Conservation (phyloP, 139 green algal species). For the Spirogloea muscicola region DNA sequence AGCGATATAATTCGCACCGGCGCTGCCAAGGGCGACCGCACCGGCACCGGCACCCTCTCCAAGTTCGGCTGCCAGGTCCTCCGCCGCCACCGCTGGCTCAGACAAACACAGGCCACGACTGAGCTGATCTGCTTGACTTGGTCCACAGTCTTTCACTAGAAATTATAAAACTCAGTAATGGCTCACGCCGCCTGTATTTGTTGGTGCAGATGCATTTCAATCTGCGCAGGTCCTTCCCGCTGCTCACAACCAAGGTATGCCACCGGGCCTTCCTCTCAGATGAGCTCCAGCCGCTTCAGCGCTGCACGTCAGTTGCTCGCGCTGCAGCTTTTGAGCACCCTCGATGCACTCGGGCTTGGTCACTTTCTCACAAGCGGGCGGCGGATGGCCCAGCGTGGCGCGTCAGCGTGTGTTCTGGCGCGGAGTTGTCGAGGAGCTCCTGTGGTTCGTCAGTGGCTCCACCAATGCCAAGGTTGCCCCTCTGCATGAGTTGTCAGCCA, state of each 20-base stretch:
- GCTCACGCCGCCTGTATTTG: too few species aligned
- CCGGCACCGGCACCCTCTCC: constrained; percentile 89
- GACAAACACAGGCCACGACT: too few species aligned
- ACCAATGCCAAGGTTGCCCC: constrained; percentile 72
- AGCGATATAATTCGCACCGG: constrained; percentile 77
- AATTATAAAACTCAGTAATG: too few species aligned
- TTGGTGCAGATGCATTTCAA: constrained; percentile 80
- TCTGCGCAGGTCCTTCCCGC: constrained; percentile 89
- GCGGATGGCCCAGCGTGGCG: background rate
- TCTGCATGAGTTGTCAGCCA: background rate
- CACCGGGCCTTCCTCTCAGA: background rate
- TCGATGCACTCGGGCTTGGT: background rate
- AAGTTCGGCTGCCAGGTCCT: constrained; percentile 75
- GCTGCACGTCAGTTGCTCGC: background rate
- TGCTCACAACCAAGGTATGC: constrained; percentile 89
- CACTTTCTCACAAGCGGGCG: background rate
- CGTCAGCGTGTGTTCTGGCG: constrained; percentile 84
- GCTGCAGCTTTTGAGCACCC: background rate
- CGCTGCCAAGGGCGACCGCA: constrained; percentile 76
- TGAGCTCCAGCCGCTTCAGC: too few species aligned
- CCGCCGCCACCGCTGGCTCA: background rate
- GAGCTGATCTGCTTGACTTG: too few species aligned
- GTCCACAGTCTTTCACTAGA: too few species aligned
- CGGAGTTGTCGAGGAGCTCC: constrained; percentile 93
- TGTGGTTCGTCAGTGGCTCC: constrained; percentile 93